Conservation (phyloP, 352 stramenopile genomes). For the Phytophthora pisi region DNA sequence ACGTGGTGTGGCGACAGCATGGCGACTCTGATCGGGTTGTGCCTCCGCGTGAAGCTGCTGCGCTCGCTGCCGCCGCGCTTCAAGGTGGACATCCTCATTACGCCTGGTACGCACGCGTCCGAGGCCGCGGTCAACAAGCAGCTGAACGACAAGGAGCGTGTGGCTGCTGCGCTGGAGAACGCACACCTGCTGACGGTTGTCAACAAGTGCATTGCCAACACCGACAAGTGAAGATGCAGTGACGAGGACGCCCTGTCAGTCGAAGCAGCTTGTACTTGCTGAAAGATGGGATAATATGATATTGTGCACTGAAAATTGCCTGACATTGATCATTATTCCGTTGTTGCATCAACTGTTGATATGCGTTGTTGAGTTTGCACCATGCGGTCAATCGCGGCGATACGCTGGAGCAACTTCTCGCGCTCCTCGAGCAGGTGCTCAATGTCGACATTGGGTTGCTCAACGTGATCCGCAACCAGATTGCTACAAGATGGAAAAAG, state of each 20-base stretch:
- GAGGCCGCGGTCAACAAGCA: constrained; percentile 98
- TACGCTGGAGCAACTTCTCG: constrained; percentile 39
- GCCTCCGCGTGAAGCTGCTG: constrained; percentile 95
- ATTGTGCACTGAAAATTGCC: constrained; percentile 28
- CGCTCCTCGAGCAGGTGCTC: constrained; percentile 43
- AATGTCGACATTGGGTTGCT: constrained; percentile 15
- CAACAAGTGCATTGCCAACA: constrained; percentile 96
- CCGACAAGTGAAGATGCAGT: constrained; percentile 69
- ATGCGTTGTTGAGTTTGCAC: constrained; percentile 22
- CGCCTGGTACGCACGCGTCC: constrained; percentile 93
- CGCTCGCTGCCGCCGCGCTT: constrained; percentile 93
- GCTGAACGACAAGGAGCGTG: constrained; percentile 97
- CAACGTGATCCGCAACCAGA: not conserved
- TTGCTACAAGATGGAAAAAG: constrained; percentile 4
- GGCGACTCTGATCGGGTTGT: constrained; percentile 97
- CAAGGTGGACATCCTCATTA: constrained; percentile 95
- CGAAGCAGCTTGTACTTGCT: not conserved
- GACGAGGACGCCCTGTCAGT: not conserved
- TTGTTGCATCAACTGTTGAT: constrained; percentile 8
- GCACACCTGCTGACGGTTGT: constrained; percentile 95
- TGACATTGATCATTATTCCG: not conserved
- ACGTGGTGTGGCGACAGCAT: constrained; percentile 65
- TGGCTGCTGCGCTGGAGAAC: constrained; percentile 96
- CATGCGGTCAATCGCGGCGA: constrained; percentile 48
- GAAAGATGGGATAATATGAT: constrained; percentile 34